Evolutionary conservation across 2,329 filamentous ascomycete genomes (phyloP).

Genomic region (Chaetomiaceae sp.): DNA sequence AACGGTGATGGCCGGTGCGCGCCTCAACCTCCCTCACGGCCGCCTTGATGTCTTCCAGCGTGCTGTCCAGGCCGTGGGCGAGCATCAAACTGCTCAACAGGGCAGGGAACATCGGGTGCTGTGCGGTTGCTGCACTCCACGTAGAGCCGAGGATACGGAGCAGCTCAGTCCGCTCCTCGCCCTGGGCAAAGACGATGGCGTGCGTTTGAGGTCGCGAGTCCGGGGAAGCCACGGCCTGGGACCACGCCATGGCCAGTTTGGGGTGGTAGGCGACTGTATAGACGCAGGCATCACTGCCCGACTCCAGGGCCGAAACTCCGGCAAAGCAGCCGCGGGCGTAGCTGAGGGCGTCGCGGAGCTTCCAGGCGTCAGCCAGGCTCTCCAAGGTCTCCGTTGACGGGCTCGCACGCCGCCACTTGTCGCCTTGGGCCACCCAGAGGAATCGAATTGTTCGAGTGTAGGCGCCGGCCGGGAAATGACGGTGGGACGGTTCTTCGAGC

Average conservation of each 20-base stretch:
- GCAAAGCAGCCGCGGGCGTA: constrained; percentile 35
- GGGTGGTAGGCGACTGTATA: constrained; percentile 36
- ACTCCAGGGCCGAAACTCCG: constrained; percentile 31
- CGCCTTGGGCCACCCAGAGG: constrained; percentile 19
- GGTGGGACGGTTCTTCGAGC: constrained; percentile 16
- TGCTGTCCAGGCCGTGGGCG: constrained; percentile 32
- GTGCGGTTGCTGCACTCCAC: constrained; percentile 30
- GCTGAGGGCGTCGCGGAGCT: constrained; percentile 13
- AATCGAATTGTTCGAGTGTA: constrained; percentile 15
- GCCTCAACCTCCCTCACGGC: constrained; percentile 34
- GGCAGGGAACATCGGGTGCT: constrained; percentile 35
- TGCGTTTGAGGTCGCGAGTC: constrained; percentile 23
- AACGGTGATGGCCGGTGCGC: constrained; percentile 35
- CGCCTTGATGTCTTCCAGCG: constrained; percentile 32
- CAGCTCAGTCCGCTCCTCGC: constrained; percentile 27
- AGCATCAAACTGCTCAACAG: constrained; percentile 34
- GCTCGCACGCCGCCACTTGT: background rate
- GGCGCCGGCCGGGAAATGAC: constrained; percentile 2
- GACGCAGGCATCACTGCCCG: constrained; percentile 19
- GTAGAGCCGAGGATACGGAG: constrained; percentile 24
- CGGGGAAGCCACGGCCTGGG: constrained; percentile 23
- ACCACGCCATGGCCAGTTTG: constrained; percentile 38
- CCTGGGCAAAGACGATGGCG: constrained; percentile 32
- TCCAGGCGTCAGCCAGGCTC: constrained; percentile 13
- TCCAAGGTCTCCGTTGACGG: constrained; percentile 16